Percentiles rank a stretch among this genome's conserved stretches.
Evolutionary conservation across 2,329 filamentous ascomycete genomes (phyloP).

Genomic region (Colletotrichum endophyticum): DNA sequence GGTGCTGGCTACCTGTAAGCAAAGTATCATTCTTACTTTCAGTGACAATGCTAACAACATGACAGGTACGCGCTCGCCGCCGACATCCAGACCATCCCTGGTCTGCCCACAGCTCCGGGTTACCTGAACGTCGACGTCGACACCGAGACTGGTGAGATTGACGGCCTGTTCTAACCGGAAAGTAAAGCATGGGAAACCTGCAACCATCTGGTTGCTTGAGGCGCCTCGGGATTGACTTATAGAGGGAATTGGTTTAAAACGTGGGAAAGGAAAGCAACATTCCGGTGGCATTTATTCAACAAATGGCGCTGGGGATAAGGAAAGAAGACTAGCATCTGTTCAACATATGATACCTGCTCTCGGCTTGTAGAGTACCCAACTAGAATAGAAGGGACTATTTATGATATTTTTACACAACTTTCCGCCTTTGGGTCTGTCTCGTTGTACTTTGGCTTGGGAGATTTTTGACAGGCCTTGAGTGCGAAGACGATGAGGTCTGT

Average conservation of each 20-base stretch:
- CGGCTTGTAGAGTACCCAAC: neutral
- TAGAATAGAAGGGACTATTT: conserved; percentile 1
- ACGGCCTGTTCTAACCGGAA: conserved; percentile 78
- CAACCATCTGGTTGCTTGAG: neutral
- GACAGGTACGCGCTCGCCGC: conserved; percentile 86
- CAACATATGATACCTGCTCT: conserved; percentile 24
- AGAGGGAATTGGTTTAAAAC: neutral
- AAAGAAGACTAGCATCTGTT: conserved; percentile 21
- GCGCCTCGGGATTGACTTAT: neutral
- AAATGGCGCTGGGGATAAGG: conserved; percentile 23
- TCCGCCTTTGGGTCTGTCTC: neutral
- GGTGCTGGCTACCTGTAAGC: conserved; percentile 89
- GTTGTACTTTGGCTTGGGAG: neutral
- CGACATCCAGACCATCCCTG: conserved; percentile 98
- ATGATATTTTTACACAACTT: neutral
- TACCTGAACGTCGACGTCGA: conserved; percentile 94
- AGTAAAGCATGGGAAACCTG: neutral
- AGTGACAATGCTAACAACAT: conserved; percentile 38
- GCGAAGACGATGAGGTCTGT: neutral
- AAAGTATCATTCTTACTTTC: neutral
- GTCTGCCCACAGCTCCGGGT: conserved; percentile 90
- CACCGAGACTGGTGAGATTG: conserved; percentile 81
- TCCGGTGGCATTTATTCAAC: conserved; percentile 24
- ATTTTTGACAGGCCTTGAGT: neutral
- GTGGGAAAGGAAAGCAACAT: conserved; percentile 1